Percentiles rank a stretch among this genome's conserved stretches.
phyloP scores from a whole-genome alignment of 2,329 filamentous ascomycete genomes.

The Chalaropsis thielavioides region DNA sequence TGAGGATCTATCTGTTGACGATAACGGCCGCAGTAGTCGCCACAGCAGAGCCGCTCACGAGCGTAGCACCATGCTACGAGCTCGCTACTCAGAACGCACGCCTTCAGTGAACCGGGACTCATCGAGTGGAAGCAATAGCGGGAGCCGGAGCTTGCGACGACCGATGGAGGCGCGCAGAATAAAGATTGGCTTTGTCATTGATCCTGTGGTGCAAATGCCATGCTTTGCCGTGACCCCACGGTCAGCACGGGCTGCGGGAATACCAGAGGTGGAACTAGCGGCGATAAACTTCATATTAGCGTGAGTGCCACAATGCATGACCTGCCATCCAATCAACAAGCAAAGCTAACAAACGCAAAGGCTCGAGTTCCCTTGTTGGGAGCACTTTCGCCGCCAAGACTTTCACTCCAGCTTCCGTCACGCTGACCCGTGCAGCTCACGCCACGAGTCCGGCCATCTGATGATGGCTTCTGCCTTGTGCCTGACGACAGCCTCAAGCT shows the following conservation, averaged over 20 bases:
- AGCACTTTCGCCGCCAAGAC: constrained; percentile 15
- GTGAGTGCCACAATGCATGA: constrained; percentile 7
- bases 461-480: constrained; percentile 16
- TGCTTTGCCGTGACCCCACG: constrained; percentile 12
- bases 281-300: constrained; percentile 17
- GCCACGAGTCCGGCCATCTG: constrained; percentile 15
- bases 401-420: constrained; percentile 4
- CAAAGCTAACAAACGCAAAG: constrained; percentile 6
- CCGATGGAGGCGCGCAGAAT: not conserved
- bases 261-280: constrained; percentile 11
- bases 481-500: constrained; percentile 6
- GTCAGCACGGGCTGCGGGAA: not conserved
- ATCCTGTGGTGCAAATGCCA: constrained; percentile 10
- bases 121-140: not conserved
- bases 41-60: not conserved
- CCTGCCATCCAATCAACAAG: not conserved
- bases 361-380: constrained; percentile 12
- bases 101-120: constrained; percentile 8
- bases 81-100: constrained; percentile 9
- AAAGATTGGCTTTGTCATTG: constrained; percentile 8
- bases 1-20: not conserved
- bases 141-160: not conserved
- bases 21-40: not conserved
- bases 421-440: not conserved
- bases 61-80: not conserved